These are phyloP conservation scores for Anastatica hierochuntica DNA, from an alignment of 345 rosid species.

Conservation along the genomic window DNA sequence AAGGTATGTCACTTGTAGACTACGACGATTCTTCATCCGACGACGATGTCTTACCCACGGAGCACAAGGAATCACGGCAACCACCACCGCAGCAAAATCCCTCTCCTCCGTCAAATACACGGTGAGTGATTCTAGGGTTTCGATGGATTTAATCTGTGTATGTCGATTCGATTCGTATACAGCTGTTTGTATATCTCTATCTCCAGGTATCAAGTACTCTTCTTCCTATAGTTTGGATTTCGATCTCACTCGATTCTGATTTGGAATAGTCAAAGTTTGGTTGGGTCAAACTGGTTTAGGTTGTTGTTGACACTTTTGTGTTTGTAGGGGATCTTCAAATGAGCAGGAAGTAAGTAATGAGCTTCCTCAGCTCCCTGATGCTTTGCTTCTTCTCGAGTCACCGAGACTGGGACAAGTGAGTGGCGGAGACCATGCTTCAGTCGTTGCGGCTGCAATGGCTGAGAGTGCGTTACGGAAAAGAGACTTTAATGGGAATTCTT, in stretches of 20 bases:
- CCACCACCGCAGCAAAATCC: background rate
- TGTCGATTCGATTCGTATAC: background rate
- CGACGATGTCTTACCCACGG: slow-evolving; percentile 14
- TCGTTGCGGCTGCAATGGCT: slow-evolving; percentile 69
- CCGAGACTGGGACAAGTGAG: slow-evolving; percentile 21
- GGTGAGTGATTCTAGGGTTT: slow-evolving; percentile 20
- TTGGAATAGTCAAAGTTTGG: too few relatives aligned
- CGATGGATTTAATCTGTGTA: background rate
- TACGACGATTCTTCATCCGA: slow-evolving; percentile 30
- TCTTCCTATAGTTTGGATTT: too few relatives aligned
- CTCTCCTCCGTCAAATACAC: background rate
- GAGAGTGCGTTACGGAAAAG: slow-evolving; percentile 62
- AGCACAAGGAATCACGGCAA: background rate
- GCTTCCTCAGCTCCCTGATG: slow-evolving; percentile 65
- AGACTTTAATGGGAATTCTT: slow-evolving; percentile 32
- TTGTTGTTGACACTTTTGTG: background rate
- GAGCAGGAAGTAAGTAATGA: slow-evolving; percentile 21
- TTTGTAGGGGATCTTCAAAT: slow-evolving; percentile 26
- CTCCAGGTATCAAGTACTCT: too few relatives aligned
- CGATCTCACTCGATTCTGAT: too few relatives aligned
- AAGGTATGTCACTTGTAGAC: slow-evolving; percentile 23
- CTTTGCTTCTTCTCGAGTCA: slow-evolving; percentile 59
- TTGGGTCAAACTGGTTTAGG: background rate
- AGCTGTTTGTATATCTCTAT: background rate
- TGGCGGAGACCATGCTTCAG: slow-evolving; percentile 57